Conservation (phyloP, 179 eudicot species). For the Sideroxylon spinosum region DNA sequence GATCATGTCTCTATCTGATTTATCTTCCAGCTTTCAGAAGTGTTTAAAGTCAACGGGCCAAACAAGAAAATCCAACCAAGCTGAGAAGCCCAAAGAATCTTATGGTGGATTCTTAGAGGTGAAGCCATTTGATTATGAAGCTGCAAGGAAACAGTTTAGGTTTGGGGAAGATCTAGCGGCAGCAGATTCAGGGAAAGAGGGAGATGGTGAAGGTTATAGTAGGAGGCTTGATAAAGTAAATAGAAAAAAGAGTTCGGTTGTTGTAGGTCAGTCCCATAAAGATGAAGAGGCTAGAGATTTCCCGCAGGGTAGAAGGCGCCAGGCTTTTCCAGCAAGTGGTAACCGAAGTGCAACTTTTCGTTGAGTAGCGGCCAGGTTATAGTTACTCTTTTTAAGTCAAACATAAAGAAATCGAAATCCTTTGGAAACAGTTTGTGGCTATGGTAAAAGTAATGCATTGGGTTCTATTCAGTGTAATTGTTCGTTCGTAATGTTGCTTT, state of each 20-base stretch:
- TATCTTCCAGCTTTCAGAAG: constrained; percentile 71
- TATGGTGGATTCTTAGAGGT: constrained; percentile 29
- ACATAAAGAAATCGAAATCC: not conserved
- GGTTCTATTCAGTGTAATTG: no score
- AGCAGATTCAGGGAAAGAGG: constrained; percentile 17
- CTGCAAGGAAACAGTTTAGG: constrained; percentile 48
- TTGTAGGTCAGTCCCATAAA: constrained; percentile 16
- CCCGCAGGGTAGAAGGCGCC: constrained; percentile 75
- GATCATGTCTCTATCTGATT: constrained; percentile 61
- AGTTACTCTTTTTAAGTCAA: no score
- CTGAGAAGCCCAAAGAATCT: constrained; percentile 20
- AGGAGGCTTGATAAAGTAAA: constrained; percentile 16
- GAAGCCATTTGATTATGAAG: constrained; percentile 73
- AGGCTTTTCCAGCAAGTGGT: constrained; percentile 89
- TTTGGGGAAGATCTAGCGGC: constrained; percentile 31
- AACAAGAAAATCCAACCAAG: constrained; percentile 22
- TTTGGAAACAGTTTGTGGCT: not conserved
- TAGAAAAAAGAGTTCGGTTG: constrained; percentile 26
- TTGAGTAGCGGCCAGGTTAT: constrained; percentile 19
- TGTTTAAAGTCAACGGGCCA: constrained; percentile 47
- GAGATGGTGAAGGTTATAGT: constrained; percentile 15
- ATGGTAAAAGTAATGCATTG: no score
- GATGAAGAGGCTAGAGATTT: constrained; percentile 34
- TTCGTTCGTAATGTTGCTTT: no score
- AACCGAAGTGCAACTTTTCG: constrained; percentile 85